These are phyloP conservation scores for Yamadazyma dendronema DNA, from an alignment of 1,139 yeast genomes.

Conservation along the genomic window DNA sequence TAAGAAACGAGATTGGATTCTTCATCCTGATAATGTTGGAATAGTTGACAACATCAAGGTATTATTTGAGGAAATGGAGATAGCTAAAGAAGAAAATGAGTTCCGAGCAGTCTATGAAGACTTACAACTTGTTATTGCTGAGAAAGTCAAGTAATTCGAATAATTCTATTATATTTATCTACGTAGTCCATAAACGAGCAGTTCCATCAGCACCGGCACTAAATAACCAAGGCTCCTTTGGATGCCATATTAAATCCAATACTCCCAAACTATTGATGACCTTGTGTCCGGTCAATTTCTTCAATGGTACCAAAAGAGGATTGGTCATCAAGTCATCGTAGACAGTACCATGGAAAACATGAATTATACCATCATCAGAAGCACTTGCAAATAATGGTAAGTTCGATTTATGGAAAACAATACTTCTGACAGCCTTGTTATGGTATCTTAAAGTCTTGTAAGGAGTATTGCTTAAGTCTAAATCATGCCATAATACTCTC, in stretches of 20 bases:
- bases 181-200: slow-evolving; percentile 93
- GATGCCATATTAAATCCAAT: slow-evolving; percentile 92
- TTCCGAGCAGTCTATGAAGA: slow-evolving; percentile 19
- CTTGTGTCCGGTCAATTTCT: slow-evolving; percentile 92
- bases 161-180: slow-evolving; percentile 16
- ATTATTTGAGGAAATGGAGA: slow-evolving; percentile 28
- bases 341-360: slow-evolving; percentile 95
- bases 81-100: slow-evolving; percentile 21
- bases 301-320: slow-evolving; percentile 93
- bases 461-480: slow-evolving; percentile 86
- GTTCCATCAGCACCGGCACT: slow-evolving; percentile 98
- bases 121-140: slow-evolving; percentile 7
- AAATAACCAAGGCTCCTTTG: slow-evolving; percentile 97
- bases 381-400: slow-evolving; percentile 93
- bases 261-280: slow-evolving; percentile 81
- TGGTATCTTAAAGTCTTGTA: slow-evolving; percentile 95
- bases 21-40: slow-evolving; percentile 40
- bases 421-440: slow-evolving; percentile 88
- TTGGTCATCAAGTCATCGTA: slow-evolving; percentile 95
- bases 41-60: slow-evolving; percentile 40
- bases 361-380: slow-evolving; percentile 92
- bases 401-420: slow-evolving; percentile 78
- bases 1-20: slow-evolving; percentile 40
- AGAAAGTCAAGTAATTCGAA: slow-evolving; percentile 8
- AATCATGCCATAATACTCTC: slow-evolving; percentile 95